These are phyloP conservation scores for Macrolepiota dolichaula DNA, from an alignment of 768 basidiomycete genomes.

Conservation along the genomic window DNA sequence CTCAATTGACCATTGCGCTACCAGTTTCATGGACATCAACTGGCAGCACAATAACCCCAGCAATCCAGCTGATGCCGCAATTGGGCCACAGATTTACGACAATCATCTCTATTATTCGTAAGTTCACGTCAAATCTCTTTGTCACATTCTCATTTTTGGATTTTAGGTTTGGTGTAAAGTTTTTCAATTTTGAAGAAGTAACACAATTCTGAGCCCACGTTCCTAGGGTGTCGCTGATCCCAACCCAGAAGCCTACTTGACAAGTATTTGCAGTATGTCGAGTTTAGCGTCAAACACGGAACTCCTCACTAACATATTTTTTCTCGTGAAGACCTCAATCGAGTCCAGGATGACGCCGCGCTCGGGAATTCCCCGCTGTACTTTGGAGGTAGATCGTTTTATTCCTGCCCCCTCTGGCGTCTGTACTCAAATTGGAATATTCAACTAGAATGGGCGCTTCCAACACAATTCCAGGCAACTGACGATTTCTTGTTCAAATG, in stretches of 20 bases:
- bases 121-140: constrained; percentile 19
- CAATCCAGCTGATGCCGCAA: constrained; percentile 67
- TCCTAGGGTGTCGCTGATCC: constrained; percentile 66
- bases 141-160: background rate
- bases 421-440: background rate
- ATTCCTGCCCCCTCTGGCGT: background rate
- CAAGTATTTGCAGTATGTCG: constrained; percentile 63
- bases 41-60: constrained; percentile 72
- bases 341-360: constrained; percentile 37
- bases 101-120: constrained; percentile 78
- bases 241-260: constrained; percentile 62
- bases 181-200: background rate
- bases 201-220: constrained; percentile 8
- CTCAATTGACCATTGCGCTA: background rate
- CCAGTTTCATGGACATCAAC: constrained; percentile 76
- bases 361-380: constrained; percentile 36
- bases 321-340: constrained; percentile 49
- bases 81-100: constrained; percentile 73
- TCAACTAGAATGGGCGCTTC: constrained; percentile 42
- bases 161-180: constrained; percentile 56
- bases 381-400: constrained; percentile 32
- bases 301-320: background rate
- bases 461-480: constrained; percentile 62
- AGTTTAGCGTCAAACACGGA: background rate
- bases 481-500: constrained; percentile 60